Evolutionary conservation across 768 basidiomycete species (phyloP).

Genomic region (Mycena pura): DNA sequence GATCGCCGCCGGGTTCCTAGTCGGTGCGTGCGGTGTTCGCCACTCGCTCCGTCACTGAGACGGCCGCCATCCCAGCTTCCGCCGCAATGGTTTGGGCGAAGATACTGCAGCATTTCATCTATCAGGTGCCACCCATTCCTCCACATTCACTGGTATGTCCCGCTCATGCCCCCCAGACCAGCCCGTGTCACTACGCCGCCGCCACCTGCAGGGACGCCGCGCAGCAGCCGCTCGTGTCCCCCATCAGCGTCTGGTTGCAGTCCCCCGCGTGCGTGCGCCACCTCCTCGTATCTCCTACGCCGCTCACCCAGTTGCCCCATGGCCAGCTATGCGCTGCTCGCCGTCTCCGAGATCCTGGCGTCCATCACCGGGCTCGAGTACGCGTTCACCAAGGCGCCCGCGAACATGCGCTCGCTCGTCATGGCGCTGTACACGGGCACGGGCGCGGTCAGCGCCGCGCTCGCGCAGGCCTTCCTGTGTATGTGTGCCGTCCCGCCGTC

Average conservation of each 20-base stretch:
- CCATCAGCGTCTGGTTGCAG: constrained; percentile 61
- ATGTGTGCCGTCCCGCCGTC: too few relatives aligned
- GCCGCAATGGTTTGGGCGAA: constrained; percentile 51
- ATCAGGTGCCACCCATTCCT: constrained; percentile 44
- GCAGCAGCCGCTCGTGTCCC: constrained; percentile 46
- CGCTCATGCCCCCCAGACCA: constrained; percentile 33
- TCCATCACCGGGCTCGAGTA: constrained; percentile 86
- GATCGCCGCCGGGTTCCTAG: constrained; percentile 46
- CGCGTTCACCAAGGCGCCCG: constrained; percentile 88
- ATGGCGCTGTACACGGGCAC: too few relatives aligned
- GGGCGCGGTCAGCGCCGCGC: too few relatives aligned
- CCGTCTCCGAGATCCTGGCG: constrained; percentile 77
- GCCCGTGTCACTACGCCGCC: constrained; percentile 52
- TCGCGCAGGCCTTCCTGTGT: too few relatives aligned
- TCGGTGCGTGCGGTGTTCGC: constrained; percentile 43
- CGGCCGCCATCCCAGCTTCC: constrained; percentile 56
- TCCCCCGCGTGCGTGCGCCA: constrained; percentile 53
- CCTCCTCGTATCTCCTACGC: constrained; percentile 42
- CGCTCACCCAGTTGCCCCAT: constrained; percentile 19
- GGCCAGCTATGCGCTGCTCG: constrained; percentile 66
- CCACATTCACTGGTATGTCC: constrained; percentile 45
- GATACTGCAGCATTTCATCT: constrained; percentile 61
- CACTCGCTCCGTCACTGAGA: constrained; percentile 54
- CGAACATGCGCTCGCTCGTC: constrained; percentile 85
- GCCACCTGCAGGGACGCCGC: constrained; percentile 45